phyloP scores from a whole-genome alignment of 2,329 filamentous ascomycete species.

The Cladosporium sp. region DNA sequence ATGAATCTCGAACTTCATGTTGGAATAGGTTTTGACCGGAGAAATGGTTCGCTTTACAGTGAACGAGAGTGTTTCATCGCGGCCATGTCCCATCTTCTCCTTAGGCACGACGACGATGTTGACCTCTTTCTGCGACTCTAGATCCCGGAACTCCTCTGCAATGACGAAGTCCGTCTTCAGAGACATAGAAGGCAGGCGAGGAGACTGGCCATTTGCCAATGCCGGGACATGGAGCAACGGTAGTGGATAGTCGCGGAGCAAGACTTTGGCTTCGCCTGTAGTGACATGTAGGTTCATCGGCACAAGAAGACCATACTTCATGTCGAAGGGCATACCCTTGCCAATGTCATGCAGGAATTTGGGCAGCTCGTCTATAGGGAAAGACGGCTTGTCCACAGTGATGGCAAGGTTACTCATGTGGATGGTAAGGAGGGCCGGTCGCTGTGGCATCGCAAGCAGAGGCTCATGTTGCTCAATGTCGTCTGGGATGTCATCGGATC shows the following conservation, averaged over 20 bases:
- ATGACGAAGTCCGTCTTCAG: conserved; percentile 90
- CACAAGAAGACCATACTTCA: conserved; percentile 82
- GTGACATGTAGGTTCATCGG: conserved; percentile 86
- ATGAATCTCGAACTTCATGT: conserved; percentile 88
- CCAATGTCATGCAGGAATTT: conserved; percentile 82
- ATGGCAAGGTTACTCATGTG: conserved; percentile 81
- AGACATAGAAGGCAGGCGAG: conserved; percentile 74
- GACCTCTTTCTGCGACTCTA: conserved; percentile 74
- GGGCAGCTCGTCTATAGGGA: conserved; percentile 75
- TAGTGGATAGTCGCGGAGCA: conserved; percentile 86
- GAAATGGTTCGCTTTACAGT: conserved; percentile 88
- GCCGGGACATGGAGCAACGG: conserved; percentile 86
- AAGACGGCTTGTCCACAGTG: conserved; percentile 85
- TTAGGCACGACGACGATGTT: conserved; percentile 80
- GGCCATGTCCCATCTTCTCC: conserved; percentile 52
- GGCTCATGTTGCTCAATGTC: conserved; percentile 79
- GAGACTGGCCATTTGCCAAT: conserved; percentile 73
- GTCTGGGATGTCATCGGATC: conserved; percentile 72
- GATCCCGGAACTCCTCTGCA: conserved; percentile 83
- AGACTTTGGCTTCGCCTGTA: conserved; percentile 85
- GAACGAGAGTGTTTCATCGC: conserved; percentile 68
- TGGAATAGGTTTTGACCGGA: conserved; percentile 93
- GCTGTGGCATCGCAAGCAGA: conserved; percentile 77
- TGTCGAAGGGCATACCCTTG: conserved; percentile 93
- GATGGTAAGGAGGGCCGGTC: conserved; percentile 77